Percentiles rank a stretch among this genome's conserved stretches.
Evolutionary conservation across 176 grass and related monocot genomes (phyloP).

Genomic region (Pharus latifolius): DNA sequence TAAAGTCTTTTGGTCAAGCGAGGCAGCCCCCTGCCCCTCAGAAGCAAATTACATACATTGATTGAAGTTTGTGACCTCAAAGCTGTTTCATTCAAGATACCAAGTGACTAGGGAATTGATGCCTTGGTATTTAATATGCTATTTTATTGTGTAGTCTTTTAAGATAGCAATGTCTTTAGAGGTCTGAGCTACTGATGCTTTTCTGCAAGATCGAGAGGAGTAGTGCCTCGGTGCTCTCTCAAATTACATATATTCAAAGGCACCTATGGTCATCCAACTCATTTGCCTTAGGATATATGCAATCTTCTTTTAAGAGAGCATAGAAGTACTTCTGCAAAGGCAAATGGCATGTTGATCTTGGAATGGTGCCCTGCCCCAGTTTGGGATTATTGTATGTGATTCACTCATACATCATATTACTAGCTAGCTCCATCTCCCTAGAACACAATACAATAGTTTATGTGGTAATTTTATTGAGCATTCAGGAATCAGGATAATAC

Average conservation of each 20-base stretch:
- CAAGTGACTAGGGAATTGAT: not conserved
- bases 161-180: not conserved
- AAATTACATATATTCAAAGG: not conserved
- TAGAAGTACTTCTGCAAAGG: too few species aligned
- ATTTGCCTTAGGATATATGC: too few species aligned
- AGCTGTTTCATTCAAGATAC: not conserved
- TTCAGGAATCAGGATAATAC: too few species aligned
- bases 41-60: too few species aligned
- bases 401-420: not conserved
- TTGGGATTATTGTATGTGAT: not conserved
- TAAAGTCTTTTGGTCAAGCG: too few species aligned
- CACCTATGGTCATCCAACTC: not conserved
- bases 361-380: too few species aligned
- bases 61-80: too few species aligned
- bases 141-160: not conserved
- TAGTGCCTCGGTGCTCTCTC: not conserved
- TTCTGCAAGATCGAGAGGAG: not conserved
- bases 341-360: too few species aligned
- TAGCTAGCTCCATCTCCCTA: not conserved
- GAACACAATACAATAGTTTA: not conserved
- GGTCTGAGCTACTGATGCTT: not conserved
- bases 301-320: too few species aligned
- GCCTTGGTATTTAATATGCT: not conserved
- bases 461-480: not conserved
- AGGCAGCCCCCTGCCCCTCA: too few species aligned